Evolutionary conservation across 140 eudicot species (phyloP).

Genomic region (Flaveria floridana): DNA sequence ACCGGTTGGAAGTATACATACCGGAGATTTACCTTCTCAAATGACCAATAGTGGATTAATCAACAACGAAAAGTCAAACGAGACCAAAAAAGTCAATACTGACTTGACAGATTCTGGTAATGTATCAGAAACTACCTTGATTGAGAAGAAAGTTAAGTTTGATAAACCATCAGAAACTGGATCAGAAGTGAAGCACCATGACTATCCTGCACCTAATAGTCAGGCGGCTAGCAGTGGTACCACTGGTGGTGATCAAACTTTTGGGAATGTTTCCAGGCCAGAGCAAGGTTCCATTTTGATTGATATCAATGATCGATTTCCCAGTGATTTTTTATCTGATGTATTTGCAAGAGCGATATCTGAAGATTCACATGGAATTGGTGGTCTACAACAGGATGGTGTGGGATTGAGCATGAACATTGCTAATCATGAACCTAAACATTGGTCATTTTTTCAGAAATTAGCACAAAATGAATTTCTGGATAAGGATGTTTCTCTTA

Average conservation of each 20-base stretch:
- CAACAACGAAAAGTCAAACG: slow-evolving; percentile 7
- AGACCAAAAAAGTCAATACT: slow-evolving; percentile 21
- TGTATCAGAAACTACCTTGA: slow-evolving; percentile 24
- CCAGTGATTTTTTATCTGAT: no score
- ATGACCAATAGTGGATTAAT: background rate
- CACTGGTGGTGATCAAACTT: slow-evolving; percentile 38
- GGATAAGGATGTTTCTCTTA: no score
- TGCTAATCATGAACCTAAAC: no score
- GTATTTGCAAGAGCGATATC: no score
- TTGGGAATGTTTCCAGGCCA: slow-evolving; percentile 35
- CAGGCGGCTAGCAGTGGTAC: slow-evolving; percentile 31
- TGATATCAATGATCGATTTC: no score
- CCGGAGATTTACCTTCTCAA: background rate
- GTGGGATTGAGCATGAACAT: no score
- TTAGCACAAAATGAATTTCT: no score
- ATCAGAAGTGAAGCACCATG: slow-evolving; percentile 30
- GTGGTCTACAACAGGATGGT: no score
- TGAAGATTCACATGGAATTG: no score
- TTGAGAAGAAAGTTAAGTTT: background rate
- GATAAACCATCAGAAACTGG: slow-evolving; percentile 32
- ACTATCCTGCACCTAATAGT: slow-evolving; percentile 33
- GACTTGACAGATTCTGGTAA: slow-evolving; percentile 34
- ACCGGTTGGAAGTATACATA: slow-evolving; percentile 31
- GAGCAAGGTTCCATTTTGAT: no score
- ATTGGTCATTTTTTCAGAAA: no score